Conservation (phyloP, 352 stramenopile species). For the Pythium utonaiense region DNA sequence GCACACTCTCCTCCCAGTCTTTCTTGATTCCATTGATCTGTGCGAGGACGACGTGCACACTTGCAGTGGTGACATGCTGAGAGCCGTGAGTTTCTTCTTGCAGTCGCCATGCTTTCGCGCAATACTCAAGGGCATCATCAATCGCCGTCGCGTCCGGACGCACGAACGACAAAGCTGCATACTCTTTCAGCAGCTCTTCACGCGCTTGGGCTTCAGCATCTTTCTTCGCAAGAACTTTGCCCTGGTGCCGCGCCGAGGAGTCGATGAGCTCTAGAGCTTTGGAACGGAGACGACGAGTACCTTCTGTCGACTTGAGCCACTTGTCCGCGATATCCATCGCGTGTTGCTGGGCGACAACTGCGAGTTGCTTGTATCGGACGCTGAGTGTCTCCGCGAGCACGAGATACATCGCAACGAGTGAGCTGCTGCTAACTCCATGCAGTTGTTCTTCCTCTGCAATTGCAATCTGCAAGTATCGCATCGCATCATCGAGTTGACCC, state of each 20-base stretch:
- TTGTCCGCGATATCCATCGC: slow-evolving; percentile 39
- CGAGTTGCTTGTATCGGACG: slow-evolving; percentile 50
- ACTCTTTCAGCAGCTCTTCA: slow-evolving; percentile 36
- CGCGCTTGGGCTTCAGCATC: slow-evolving; percentile 42
- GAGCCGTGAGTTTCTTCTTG: slow-evolving; percentile 45
- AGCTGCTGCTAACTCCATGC: slow-evolving; percentile 20
- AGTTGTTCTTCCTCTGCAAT: slow-evolving; percentile 42
- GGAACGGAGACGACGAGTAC: slow-evolving; percentile 34
- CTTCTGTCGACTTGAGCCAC: slow-evolving; percentile 53
- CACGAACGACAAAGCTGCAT: slow-evolving; percentile 27
- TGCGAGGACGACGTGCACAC: slow-evolving; percentile 47
- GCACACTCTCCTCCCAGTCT: slow-evolving; percentile 35
- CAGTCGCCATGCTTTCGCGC: slow-evolving; percentile 57
- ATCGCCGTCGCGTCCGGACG: slow-evolving; percentile 31
- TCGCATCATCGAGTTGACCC: slow-evolving; percentile 55
- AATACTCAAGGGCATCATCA: slow-evolving; percentile 66
- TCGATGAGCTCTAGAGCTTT: slow-evolving; percentile 45
- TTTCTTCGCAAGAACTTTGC: slow-evolving; percentile 42
- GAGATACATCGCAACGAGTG: slow-evolving; percentile 55
- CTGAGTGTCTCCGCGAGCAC: slow-evolving; percentile 46
- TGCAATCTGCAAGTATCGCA: slow-evolving; percentile 41
- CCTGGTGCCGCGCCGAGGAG: slow-evolving; percentile 5
- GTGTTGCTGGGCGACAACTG: slow-evolving; percentile 39
- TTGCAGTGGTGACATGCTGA: slow-evolving; percentile 50
- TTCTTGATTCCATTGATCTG: slow-evolving; percentile 45